Base-by-base conservation (phyloP, 768 basidiomycete species). In the Amanita thiersii region DNA sequence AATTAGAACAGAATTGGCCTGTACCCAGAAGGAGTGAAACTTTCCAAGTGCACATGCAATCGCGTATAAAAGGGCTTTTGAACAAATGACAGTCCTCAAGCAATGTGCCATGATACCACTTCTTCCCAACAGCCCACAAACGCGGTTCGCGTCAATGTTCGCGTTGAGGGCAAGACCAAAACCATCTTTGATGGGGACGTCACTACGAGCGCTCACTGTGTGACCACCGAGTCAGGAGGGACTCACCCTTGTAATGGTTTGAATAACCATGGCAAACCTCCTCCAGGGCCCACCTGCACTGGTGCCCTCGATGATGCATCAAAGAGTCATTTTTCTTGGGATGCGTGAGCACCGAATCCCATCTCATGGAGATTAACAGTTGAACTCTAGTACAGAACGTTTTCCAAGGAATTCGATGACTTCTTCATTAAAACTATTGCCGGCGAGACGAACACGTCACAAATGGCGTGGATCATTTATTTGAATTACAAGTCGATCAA, bases 241-340 rank as follows among this genome's bases (percentile, higher is more conserved):
- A 63, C 52, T 6, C 64, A 63, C 39, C 65, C 59, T 31, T 72
- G 70, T 52, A 65, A 72, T 50, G 70, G 70, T 7, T 68, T 66
- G 10, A 72, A 72, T 45, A 48, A 60, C 35, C 34, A 52, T 9
- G 49, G 44, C 0, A 61, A 69, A 35, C 52, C 51, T 4, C 37
- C 39, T 15, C 64, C 68, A 2, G 68, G 66, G 3, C 61, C 69
- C 7, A 70, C 69, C 0, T 60, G 59, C 36, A 70, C 63, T 5
- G 63, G 60, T 30, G 72, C 70, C 9, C 56, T 73, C 12, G 69
- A 63, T 33, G 65, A 68, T 50, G 70, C 67, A 9, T 54, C 65
- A 2, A 52, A 50, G 15, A 39, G 50, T 2, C 29, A 48, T 7
- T 71, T 73, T 42, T 37, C 47, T 2, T 73, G 60, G 46, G 68